A percentile compares a stretch with the other conserved stretches of the same genome.
phyloP scores from a whole-genome alignment of 1,139 yeast species.

The Sugiyamaella castrensis region DNA sequence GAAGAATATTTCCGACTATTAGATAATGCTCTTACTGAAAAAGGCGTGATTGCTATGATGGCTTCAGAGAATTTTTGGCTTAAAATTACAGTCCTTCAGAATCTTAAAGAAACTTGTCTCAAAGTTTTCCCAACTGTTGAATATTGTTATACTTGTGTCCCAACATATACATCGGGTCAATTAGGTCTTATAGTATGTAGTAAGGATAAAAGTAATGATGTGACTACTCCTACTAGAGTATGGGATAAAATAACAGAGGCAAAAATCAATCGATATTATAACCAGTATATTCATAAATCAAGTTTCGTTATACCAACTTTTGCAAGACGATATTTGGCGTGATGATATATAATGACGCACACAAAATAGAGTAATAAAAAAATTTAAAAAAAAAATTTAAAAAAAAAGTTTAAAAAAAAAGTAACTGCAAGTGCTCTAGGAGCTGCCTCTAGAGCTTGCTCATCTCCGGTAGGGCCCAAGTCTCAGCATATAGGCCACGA shows the following conservation, averaged over 20 bases:
- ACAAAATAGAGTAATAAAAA: background rate
- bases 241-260: constrained; percentile 50
- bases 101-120: constrained; percentile 57
- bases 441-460: too few relatives aligned
- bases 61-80: constrained; percentile 93
- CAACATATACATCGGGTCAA: constrained; percentile 96
- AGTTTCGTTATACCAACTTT: constrained; percentile 85
- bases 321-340: constrained; percentile 49
- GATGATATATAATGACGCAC: constrained; percentile 1
- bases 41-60: constrained; percentile 87
- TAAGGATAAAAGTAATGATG: constrained; percentile 51
- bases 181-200: constrained; percentile 83
- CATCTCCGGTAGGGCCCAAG: too few relatives aligned
- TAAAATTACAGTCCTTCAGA: constrained; percentile 62
- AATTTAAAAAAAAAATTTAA: background rate
- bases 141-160: constrained; percentile 85
- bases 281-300: constrained; percentile 64
- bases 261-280: constrained; percentile 67
- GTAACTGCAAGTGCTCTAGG: too few relatives aligned
- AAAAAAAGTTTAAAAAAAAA: background rate
- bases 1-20: constrained; percentile 74
- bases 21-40: constrained; percentile 59
- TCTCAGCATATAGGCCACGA: too few relatives aligned
- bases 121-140: constrained; percentile 76
- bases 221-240: constrained; percentile 56